These are phyloP conservation scores for Inga leiocalycina DNA, from an alignment of 306 rosid species.

Conservation along the genomic window DNA sequence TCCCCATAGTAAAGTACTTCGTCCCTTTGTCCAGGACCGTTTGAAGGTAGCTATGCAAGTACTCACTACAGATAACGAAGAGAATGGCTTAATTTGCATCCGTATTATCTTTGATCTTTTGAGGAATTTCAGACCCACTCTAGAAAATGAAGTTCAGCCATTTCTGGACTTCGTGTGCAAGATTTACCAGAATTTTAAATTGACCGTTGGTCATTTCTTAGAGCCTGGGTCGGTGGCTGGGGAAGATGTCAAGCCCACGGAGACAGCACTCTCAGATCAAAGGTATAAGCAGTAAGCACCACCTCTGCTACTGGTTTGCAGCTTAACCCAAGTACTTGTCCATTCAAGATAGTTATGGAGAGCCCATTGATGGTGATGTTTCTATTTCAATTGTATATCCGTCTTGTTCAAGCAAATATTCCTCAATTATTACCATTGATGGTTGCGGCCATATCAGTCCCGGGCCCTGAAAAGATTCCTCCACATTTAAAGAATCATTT, in stretches of 20 bases:
- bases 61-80: slow-evolving; percentile 91
- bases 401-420: slow-evolving; percentile 93
- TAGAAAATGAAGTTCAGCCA: slow-evolving; percentile 92
- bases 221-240: slow-evolving; percentile 60
- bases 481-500: slow-evolving; percentile 74
- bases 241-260: slow-evolving; percentile 82
- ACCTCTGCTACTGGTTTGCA: slow-evolving; percentile 61
- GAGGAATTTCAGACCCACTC: slow-evolving; percentile 88
- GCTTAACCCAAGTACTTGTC: slow-evolving; percentile 92
- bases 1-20: slow-evolving; percentile 95
- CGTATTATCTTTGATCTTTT: slow-evolving; percentile 95
- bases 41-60: slow-evolving; percentile 96
- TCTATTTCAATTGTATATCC: slow-evolving; percentile 90
- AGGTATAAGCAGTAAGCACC: slow-evolving; percentile 43
- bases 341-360: slow-evolving; percentile 94
- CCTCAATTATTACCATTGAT: slow-evolving; percentile 91
- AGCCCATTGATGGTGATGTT: slow-evolving; percentile 98
- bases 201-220: slow-evolving; percentile 87
- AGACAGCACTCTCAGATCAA: slow-evolving; percentile 71
- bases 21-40: slow-evolving; percentile 96
- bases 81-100: slow-evolving; percentile 84
- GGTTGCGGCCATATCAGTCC: slow-evolving; percentile 98
- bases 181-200: slow-evolving; percentile 86
- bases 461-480: slow-evolving; percentile 96
- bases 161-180: slow-evolving; percentile 92